Conservation (phyloP, 768 basidiomycete genomes). For the Phaffia tasmanica region DNA sequence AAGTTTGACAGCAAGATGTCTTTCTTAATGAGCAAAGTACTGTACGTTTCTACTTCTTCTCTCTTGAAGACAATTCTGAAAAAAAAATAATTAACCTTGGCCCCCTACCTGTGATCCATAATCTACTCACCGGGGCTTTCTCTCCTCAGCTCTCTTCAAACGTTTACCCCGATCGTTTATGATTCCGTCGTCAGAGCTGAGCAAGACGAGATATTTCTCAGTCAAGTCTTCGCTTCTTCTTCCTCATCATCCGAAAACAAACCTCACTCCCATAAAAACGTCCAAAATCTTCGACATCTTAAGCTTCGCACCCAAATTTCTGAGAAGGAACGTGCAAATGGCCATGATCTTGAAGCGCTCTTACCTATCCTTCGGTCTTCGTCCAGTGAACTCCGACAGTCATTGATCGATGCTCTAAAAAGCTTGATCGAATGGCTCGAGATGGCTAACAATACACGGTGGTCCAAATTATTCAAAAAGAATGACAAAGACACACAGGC, state of each 20-base stretch:
- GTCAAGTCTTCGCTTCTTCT: not conserved
- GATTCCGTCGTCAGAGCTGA: not conserved
- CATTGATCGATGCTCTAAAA: constrained; percentile 28
- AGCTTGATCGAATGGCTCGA: constrained; percentile 35
- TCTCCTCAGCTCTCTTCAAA: constrained; percentile 15
- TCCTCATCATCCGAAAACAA: not conserved
- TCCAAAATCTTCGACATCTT: not conserved
- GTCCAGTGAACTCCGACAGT: constrained; percentile 30
- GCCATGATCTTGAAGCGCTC: constrained; percentile 32
- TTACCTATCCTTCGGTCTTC: constrained; percentile 34
- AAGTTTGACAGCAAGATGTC: constrained; percentile 13
- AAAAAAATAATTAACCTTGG: constrained; percentile 14
- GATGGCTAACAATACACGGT: constrained; percentile 32
- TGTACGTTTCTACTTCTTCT: constrained; percentile 28
- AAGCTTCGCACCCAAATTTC: constrained; percentile 12
- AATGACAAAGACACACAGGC: not conserved
- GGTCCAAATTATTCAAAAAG: constrained; percentile 22
- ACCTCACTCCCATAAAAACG: not conserved
- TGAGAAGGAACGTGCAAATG: constrained; percentile 27
- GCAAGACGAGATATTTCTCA: not conserved
- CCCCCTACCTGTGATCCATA: no score
- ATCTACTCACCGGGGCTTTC: no score
- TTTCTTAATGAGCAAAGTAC: not conserved
- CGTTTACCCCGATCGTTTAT: constrained; percentile 6
- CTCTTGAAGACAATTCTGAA: no score